Evolutionary conservation across 768 basidiomycete genomes (phyloP), one percentile per base, ranked within the genome.

Genomic region (Psilocybe azurescens): DNA sequence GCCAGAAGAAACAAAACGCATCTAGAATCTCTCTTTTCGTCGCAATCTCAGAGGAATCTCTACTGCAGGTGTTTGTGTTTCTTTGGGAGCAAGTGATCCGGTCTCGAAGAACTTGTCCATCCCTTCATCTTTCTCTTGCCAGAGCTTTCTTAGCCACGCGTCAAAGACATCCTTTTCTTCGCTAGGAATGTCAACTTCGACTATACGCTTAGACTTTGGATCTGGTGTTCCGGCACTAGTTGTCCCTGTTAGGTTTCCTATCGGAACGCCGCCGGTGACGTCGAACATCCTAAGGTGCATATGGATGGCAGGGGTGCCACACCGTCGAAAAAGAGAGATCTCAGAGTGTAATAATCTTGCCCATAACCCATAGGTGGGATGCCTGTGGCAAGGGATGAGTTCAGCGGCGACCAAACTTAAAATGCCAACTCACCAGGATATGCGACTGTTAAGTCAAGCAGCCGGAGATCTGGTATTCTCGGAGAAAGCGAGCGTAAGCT

Each of bases 401-500:
- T 10, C 28, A 51, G 18, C n/a, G n/a, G 16, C 9, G 24, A 49
- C 28, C 39, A 55, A 41, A 41, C 36, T 29, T 9, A 49, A 29
- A n/a, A 18, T 7, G 24, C 14, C 47, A 53, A 59, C 77, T 66
- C 73, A 88, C 95, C 95, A 65, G 95, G 93, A 76, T 99, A 99
- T 29, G 90, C 86, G 63, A 97, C 81, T 0, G 97, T 99, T 49
- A 97, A 79, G 72, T 99, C 97, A n/a, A 99, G 78, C 11, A 99
- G 74, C 66, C 88, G 86, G 60, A 99, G 78, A 57, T 83, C 83
- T 29, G 89, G 90, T 24, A 96, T 83, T 60, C 90, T 85, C 20
- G 94, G 88, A 14, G 87, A 81, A 10, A 98, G 83, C 0, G 94
- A 89, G 30, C 93, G 87, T 50, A 99, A 79, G 66, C 88, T 91